Conservation (phyloP, 306 rosid species). For the Astragalus glycyphyllos region DNA sequence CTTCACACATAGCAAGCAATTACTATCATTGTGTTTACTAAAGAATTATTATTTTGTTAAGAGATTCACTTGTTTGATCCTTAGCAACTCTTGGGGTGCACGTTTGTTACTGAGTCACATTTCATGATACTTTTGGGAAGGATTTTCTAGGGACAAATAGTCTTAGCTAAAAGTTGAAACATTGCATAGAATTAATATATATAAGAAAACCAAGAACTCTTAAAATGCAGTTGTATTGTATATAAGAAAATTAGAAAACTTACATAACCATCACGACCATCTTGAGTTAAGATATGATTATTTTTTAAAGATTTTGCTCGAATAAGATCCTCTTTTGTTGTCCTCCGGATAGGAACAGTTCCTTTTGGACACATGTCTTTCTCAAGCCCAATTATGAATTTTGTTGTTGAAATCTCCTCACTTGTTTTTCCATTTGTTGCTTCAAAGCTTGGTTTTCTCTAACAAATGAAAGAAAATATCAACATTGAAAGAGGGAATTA, state of each 20-base stretch:
- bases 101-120: too few relatives aligned
- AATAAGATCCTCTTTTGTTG: not conserved
- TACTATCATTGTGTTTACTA: too few relatives aligned
- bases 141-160: not conserved
- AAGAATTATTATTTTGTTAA: too few relatives aligned
- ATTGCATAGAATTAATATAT: too few relatives aligned
- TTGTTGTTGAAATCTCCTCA: not conserved
- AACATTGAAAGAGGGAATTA: not conserved
- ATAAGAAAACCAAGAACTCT: not conserved
- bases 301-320: not conserved
- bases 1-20: too few relatives aligned
- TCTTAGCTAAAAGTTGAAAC: not conserved
- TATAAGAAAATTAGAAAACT: not conserved
- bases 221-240: not conserved
- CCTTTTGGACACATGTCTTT: not conserved
- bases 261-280: not conserved
- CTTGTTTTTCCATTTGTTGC: not conserved
- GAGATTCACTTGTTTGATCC: not conserved
- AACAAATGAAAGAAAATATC: not conserved
- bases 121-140: too few relatives aligned
- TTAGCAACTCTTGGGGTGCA: not conserved
- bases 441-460: slow-evolving; percentile 29
- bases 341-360: slow-evolving; percentile 15
- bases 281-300: not conserved
- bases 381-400: not conserved